These are phyloP conservation scores for Psilocybe mexicana DNA, from an alignment of 1,284 basidiomycete species.

Conservation along the genomic window DNA sequence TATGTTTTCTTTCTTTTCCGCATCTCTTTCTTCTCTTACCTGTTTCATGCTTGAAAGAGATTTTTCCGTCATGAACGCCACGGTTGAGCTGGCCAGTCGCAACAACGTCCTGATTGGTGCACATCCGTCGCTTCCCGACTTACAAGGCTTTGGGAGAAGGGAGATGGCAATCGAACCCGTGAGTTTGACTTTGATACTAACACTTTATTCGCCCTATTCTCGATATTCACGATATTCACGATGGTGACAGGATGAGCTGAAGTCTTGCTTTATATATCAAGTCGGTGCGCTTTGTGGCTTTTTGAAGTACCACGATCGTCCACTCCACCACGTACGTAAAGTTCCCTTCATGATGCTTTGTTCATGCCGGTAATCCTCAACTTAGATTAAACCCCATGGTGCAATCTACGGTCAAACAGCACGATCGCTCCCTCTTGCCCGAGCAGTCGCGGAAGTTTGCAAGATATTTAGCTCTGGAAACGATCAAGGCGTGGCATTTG, in stretches of 20 bases:
- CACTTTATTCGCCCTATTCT: neutral
- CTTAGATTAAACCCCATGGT: conserved; percentile 55
- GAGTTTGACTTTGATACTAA: neutral
- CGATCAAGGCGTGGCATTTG: conserved; percentile 43
- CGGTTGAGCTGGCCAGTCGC: conserved; percentile 52
- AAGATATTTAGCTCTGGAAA: conserved; percentile 43
- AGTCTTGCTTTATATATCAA: conserved; percentile 61
- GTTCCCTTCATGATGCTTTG: neutral
- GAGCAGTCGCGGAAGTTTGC: conserved; percentile 49
- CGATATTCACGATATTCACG: too few species aligned
- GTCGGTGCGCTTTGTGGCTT: conserved; percentile 61
- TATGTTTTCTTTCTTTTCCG: conserved; percentile 26
- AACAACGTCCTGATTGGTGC: conserved; percentile 57
- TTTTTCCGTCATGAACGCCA: conserved; percentile 63
- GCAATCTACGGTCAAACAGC: conserved; percentile 58
- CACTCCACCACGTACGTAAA: conserved; percentile 45
- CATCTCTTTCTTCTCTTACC: neutral
- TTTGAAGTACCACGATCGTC: conserved; percentile 47
- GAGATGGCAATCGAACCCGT: conserved; percentile 64
- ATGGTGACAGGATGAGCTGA: conserved; percentile 48
- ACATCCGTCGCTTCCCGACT: conserved; percentile 63
- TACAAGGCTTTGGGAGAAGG: conserved; percentile 63
- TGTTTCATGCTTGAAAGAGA: conserved; percentile 37
- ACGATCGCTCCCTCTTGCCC: conserved; percentile 52
- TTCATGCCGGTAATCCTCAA: neutral